These are phyloP conservation scores for Geum urbanum DNA, from an alignment of 306 rosid species.

Conservation along the genomic window DNA sequence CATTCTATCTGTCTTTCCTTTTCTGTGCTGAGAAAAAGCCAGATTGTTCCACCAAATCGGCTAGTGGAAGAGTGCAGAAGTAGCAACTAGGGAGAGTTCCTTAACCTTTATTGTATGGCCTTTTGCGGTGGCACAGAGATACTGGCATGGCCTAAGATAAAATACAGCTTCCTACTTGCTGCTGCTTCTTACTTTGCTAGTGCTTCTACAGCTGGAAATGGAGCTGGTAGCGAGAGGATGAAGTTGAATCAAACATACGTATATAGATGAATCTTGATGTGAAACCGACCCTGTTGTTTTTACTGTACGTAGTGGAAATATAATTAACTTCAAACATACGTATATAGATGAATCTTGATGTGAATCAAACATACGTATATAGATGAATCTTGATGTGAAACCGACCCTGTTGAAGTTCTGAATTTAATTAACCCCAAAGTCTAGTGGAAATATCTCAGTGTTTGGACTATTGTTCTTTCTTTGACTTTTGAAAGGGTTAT, in stretches of 20 bases:
- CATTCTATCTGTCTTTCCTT: neutral
- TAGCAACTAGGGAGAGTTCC: neutral
- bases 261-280: too few relatives aligned
- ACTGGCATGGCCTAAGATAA: neutral
- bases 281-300: too few relatives aligned
- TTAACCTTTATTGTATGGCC: neutral
- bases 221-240: neutral
- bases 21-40: neutral
- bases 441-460: too few relatives aligned
- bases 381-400: neutral
- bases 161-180: neutral
- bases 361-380: too few relatives aligned
- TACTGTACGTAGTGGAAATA: too few relatives aligned
- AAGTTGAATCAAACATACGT: neutral
- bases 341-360: too few relatives aligned
- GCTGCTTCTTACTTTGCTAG: neutral
- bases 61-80: neutral
- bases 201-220: neutral
- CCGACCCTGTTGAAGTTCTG: neutral
- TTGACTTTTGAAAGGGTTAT: too few relatives aligned
- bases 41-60: slow-evolving; percentile 6
- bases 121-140: neutral
- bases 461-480: too few relatives aligned
- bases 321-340: neutral
- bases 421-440: too few relatives aligned